Percentiles rank a stretch among this genome's conserved stretches.
Conservation (phyloP, 148 eudicot species). For the Vaccinium vitisidaea region DNA sequence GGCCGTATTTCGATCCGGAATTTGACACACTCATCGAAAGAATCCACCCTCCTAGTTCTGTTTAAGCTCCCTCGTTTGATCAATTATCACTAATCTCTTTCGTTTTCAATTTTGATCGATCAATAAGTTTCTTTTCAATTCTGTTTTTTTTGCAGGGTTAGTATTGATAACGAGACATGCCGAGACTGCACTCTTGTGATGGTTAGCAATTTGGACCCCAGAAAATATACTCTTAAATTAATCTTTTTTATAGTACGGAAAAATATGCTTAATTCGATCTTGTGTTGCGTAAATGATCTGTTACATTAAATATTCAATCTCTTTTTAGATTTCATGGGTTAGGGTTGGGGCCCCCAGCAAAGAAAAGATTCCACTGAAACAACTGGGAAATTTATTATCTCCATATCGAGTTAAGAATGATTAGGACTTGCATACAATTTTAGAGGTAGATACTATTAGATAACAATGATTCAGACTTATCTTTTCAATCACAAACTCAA, state of each 20-base stretch:
- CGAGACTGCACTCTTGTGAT: conserved; percentile 78
- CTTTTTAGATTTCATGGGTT: background rate
- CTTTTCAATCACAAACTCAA: background rate
- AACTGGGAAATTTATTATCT: background rate
- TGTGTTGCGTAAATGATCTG: background rate
- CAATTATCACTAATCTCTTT: background rate
- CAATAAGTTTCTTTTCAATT: background rate
- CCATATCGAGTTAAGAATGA: background rate
- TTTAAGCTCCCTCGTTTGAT: background rate
- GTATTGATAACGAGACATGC: conserved; percentile 65
- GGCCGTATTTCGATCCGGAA: conserved; percentile 58
- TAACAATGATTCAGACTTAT: background rate
- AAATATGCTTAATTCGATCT: background rate
- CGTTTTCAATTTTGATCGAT: background rate
- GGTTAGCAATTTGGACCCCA: conserved; percentile 38
- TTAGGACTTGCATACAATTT: background rate
- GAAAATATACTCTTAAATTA: conserved; percentile 2
- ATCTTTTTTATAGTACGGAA: background rate
- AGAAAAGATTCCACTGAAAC: background rate
- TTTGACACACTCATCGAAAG: conserved; percentile 61
- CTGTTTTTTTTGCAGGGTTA: conserved; percentile 61
- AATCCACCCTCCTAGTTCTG: conserved; percentile 85
- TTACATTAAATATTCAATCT: background rate
- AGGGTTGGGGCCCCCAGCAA: background rate
- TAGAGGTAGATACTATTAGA: background rate